A percentile compares a stretch with the other conserved stretches of the same genome.
phyloP scores from a whole-genome alignment of 768 basidiomycete species.

The Xerocomellus amylosporus region DNA sequence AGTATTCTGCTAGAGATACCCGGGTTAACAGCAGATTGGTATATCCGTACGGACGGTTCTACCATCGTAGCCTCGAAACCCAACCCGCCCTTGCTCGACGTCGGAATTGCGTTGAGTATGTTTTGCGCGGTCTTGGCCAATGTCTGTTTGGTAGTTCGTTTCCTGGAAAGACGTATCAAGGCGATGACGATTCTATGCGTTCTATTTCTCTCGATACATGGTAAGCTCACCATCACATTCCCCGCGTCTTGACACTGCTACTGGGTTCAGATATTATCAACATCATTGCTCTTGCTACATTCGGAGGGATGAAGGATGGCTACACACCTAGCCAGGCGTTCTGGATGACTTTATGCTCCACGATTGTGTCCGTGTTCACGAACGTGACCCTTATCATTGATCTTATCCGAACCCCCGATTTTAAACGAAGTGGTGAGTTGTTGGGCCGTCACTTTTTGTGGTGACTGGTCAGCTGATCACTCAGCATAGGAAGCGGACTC shows the following conservation, averaged over 20 bases:
- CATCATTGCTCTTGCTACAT: conserved; percentile 52
- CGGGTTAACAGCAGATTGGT: conserved; percentile 74
- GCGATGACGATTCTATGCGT: conserved; percentile 62
- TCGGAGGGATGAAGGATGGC: conserved; percentile 62
- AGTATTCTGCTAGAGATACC: conserved; percentile 82
- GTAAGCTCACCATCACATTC: conserved; percentile 38
- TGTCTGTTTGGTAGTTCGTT: conserved; percentile 61
- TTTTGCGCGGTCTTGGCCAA: conserved; percentile 68
- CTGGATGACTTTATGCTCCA: conserved; percentile 79
- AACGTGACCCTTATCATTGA: conserved; percentile 70
- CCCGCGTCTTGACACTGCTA: background rate
- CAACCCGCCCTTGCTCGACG: conserved; percentile 58
- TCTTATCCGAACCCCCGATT: conserved; percentile 55
- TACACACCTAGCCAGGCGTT: conserved; percentile 70
- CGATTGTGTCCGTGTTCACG: conserved; percentile 58
- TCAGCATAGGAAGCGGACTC: conserved; percentile 62
- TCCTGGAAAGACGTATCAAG: conserved; percentile 66
- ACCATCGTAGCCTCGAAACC: conserved; percentile 43
- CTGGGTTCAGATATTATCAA: conserved; percentile 61
- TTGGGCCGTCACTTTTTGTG: background rate
- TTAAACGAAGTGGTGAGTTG: conserved; percentile 56
- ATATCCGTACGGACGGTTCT: conserved; percentile 47
- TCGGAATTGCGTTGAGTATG: conserved; percentile 66
- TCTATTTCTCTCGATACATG: conserved; percentile 65
- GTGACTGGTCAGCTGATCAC: background rate